Base-by-base conservation (phyloP, 2,329 filamentous ascomycete species). In the Diaporthe citri region DNA sequence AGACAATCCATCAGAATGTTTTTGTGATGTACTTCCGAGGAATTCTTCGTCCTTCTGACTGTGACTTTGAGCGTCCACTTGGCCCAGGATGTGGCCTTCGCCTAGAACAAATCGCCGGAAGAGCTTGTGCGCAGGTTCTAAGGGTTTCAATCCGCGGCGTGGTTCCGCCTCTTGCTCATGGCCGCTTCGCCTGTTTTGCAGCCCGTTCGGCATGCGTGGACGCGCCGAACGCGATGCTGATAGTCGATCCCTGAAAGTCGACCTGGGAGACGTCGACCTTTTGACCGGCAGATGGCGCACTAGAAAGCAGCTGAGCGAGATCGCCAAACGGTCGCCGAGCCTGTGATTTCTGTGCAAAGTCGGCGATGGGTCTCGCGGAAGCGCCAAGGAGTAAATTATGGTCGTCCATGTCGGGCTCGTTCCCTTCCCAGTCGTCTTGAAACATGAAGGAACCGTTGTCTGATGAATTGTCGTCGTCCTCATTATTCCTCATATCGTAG, bases 311-410 rank as follows among this genome's bases (percentile, higher is more conserved):
- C 25, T 69, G 64, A 34, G 48, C 64, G 9, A 69, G 64, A 15
- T 41, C 34, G 2, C 64, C 64, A 41, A 41, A 69, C 1, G 64
- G 64, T 31, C 25, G 46, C 4, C 64, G 22, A 8, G 48, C 3
- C n/a, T 10, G 36, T 13, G 64, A 55, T 7, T 28, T 41, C n/a
- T 20, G 34, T 39, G 64, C 48, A 41, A 69, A 69, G 48, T 69
- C 64, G 48, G 64, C 34, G 15, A 69, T 41, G n/a, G 64, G 64
- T 41, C 64, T 55, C 15, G 64, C 64, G n/a, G 64, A 69, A n/a
- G n/a, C 64, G 48, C 64, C 34, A 25, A 66, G 25, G 12, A 69
- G 48, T 20, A 69, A 15, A 13, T 39, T n/a, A 13, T 69, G 34
- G 34, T 69, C 64, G 48, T 22, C 48, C 34, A 39, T 31, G 28